Conservation (phyloP, 371 early-diverging fungal genomes). For the Nematocida ausubeli region DNA sequence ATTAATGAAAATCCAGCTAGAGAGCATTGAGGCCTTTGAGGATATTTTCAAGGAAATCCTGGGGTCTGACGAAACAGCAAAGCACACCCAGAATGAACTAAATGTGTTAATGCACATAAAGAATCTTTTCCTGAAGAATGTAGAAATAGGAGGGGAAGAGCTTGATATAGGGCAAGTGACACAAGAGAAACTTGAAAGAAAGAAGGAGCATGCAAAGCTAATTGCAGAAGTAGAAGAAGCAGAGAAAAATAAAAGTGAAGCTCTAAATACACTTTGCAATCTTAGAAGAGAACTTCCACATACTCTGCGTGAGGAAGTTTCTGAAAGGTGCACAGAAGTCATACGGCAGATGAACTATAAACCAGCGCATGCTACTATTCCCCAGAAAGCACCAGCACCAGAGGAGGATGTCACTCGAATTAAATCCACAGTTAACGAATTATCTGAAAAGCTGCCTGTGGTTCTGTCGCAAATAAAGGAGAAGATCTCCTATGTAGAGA, state of each 20-base stretch:
- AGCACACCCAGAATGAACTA: slow-evolving; percentile 9
- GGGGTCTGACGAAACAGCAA: background rate
- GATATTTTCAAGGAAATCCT: slow-evolving; percentile 33
- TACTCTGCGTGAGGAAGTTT: slow-evolving; percentile 8
- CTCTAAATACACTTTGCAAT: slow-evolving; percentile 11
- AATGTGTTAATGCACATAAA: slow-evolving; percentile 42
- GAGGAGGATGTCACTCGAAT: slow-evolving; percentile 8
- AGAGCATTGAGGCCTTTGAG: slow-evolving; percentile 32
- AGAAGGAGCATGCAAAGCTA: slow-evolving; percentile 24
- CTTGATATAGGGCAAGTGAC: slow-evolving; percentile 2
- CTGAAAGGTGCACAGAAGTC: background rate
- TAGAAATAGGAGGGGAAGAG: slow-evolving; percentile 42
- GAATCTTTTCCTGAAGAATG: slow-evolving; percentile 48
- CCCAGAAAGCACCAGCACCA: background rate
- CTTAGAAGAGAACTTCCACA: slow-evolving; percentile 34
- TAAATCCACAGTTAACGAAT: slow-evolving; percentile 2
- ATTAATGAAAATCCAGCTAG: slow-evolving; percentile 44
- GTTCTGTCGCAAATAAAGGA: slow-evolving; percentile 14
- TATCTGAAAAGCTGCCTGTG: slow-evolving; percentile 14
- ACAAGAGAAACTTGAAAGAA: slow-evolving; percentile 11
- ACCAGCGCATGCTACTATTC: background rate
- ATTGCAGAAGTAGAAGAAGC: slow-evolving; percentile 27
- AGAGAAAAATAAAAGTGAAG: background rate
- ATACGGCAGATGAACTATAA: background rate
- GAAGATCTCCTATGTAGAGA: slow-evolving; percentile 11